Percentiles rank a stretch among this genome's conserved stretches.
These are phyloP conservation scores for Penicillium vulpinum DNA, from an alignment of 2,329 filamentous ascomycete species.

Conservation along the genomic window DNA sequence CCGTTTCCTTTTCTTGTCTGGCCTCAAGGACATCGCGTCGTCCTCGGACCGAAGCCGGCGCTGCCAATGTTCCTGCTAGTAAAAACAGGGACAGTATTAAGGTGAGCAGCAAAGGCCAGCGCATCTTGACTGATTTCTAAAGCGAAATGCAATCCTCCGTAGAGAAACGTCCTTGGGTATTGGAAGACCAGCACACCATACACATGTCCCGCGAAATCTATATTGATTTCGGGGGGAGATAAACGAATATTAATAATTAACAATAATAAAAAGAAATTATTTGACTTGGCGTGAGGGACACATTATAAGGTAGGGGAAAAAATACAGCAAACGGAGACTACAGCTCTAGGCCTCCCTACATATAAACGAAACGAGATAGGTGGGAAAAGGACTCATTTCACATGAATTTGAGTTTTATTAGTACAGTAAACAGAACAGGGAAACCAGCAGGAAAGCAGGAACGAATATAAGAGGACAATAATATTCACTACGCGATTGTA, in stretches of 20 bases:
- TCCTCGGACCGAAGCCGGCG: conserved; percentile 9
- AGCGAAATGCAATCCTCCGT: not conserved
- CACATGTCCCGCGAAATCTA: conserved; percentile 7
- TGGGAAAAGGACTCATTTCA: not conserved
- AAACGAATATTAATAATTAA: not conserved
- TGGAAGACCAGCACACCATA: not conserved
- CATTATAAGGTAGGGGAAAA: conserved; percentile 10
- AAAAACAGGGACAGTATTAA: conserved; percentile 14
- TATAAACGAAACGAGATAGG: conserved; percentile 7
- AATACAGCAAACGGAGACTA: not conserved
- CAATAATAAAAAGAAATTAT: not conserved
- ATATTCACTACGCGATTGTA: conserved; percentile 17
- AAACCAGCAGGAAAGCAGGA: not conserved
- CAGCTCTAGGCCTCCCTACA: conserved; percentile 18
- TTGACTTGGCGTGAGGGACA: conserved; percentile 4
- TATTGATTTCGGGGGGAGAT: not conserved
- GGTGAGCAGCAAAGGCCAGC: conserved; percentile 14
- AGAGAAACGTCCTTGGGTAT: not conserved
- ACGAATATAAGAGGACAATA: conserved; percentile 4
- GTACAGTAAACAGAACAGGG: not conserved
- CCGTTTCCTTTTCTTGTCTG: not conserved
- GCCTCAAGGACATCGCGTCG: conserved; percentile 3
- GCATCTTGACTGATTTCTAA: conserved; percentile 14
- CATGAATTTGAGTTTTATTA: conserved; percentile 18
- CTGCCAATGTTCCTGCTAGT: conserved; percentile 17